Evolutionary conservation across 129 eudicot genomes (phyloP).

Genomic region (Flaveria trinervia): DNA sequence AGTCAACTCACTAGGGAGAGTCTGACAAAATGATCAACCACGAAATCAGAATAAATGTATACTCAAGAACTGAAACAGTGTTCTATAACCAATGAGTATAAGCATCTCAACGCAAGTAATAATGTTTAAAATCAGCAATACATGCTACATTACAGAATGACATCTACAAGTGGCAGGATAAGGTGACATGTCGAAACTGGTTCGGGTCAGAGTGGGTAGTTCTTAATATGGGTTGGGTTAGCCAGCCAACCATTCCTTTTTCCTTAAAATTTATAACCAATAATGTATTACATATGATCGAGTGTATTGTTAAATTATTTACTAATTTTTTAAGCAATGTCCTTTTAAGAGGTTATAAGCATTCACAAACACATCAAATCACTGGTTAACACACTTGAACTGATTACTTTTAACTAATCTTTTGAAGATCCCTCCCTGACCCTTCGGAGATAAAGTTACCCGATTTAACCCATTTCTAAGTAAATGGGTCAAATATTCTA

Average conservation of each 20-base stretch:
- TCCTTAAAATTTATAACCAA: not conserved
- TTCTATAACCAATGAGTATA: conserved; percentile 9
- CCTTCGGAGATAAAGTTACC: not conserved
- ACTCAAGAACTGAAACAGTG: not conserved
- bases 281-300: not conserved
- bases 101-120: not conserved
- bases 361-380: not conserved
- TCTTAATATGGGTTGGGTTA: not conserved
- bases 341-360: not conserved
- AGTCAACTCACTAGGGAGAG: conserved; percentile 68
- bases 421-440: not conserved
- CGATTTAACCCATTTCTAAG: not conserved
- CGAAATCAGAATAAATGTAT: not conserved
- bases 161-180: conserved; percentile 5
- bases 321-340: not conserved
- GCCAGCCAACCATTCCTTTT: not conserved
- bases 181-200: not conserved
- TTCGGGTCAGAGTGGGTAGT: not conserved
- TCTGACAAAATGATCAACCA: conserved; percentile 31
- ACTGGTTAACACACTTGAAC: not conserved
- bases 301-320: not conserved
- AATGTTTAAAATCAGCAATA: not conserved
- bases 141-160: conserved; percentile 6
- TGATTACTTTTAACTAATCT: not conserved
- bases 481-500: not conserved